Conservation (phyloP, 192 early-diverging fungal species). For the Podila minutissima region DNA sequence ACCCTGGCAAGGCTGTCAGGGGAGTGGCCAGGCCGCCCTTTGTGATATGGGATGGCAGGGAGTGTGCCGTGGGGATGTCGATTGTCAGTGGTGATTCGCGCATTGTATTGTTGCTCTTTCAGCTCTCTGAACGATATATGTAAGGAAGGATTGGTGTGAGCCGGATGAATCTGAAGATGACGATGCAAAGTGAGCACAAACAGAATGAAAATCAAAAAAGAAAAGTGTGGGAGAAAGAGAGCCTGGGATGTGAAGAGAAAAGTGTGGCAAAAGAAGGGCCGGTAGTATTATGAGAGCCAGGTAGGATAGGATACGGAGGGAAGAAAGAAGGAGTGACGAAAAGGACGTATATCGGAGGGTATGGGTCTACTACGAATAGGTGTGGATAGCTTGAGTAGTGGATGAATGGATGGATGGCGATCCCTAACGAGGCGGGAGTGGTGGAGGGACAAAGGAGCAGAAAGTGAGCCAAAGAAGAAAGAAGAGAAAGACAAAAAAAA, state of each 20-base stretch:
- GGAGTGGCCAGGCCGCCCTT: slow-evolving; percentile 1
- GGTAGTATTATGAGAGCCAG: background rate
- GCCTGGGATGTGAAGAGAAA: background rate
- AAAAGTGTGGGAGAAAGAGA: background rate
- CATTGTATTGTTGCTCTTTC: background rate
- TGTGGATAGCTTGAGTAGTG: too few relatives aligned
- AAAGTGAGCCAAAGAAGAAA: background rate
- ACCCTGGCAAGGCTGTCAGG: background rate
- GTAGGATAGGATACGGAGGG: background rate
- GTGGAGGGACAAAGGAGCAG: too few relatives aligned
- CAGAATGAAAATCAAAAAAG: background rate
- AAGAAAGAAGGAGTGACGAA: background rate
- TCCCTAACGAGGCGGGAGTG: too few relatives aligned
- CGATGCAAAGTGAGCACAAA: background rate
- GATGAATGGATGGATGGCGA: background rate
- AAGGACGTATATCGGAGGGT: background rate
- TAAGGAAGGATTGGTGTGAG: background rate
- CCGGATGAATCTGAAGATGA: background rate
- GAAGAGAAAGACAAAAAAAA: background rate
- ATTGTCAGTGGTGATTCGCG: slow-evolving; percentile 1
- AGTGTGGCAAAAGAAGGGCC: background rate
- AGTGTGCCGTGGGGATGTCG: background rate
- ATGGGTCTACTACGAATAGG: too few relatives aligned
- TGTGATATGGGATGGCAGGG: background rate
- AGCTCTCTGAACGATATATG: background rate